Evolutionary conservation across 192 early-diverging fungal genomes (phyloP).

Genomic region (Rhizoclosmatium globosum): DNA sequence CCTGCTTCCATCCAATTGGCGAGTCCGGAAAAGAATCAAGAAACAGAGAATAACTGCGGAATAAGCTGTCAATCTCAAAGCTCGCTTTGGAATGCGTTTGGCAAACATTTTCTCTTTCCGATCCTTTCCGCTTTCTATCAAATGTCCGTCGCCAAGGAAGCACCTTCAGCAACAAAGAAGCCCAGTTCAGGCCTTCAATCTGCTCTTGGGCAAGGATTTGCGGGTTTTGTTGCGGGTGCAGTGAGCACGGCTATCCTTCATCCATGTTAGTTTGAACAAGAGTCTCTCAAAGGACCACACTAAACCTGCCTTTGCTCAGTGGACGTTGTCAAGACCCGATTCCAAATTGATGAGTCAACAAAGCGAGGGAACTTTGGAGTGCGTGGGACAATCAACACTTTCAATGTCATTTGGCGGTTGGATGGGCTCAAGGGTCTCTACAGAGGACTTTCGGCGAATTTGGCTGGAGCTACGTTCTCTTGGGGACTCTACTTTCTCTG

Average conservation of each 20-base stretch:
- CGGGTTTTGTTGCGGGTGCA: constrained; percentile 87
- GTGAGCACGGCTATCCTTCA: constrained; percentile 84
- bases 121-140: too few relatives aligned
- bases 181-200: neutral
- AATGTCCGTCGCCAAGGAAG: too few relatives aligned
- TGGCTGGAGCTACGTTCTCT: constrained; percentile 87
- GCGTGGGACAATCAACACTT: constrained; percentile 61
- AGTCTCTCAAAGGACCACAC: too few relatives aligned
- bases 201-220: constrained; percentile 81
- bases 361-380: constrained; percentile 39
- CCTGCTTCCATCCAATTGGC: too few relatives aligned
- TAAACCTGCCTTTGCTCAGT: too few relatives aligned
- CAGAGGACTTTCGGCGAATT: constrained; percentile 88
- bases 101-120: too few relatives aligned
- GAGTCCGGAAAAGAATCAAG: too few relatives aligned
- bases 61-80: neutral
- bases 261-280: neutral
- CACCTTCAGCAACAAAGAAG: too few relatives aligned
- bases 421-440: constrained; percentile 81
- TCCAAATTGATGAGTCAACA: constrained; percentile 36
- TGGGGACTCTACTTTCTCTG: constrained; percentile 99
- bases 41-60: too few relatives aligned
- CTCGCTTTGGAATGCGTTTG: too few relatives aligned
- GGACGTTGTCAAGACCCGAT: constrained; percentile 51
- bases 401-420: constrained; percentile 13